These are phyloP conservation scores for Hyparrhenia diplandra DNA, from an alignment of 176 grass and related monocot genomes.

Conservation along the genomic window DNA sequence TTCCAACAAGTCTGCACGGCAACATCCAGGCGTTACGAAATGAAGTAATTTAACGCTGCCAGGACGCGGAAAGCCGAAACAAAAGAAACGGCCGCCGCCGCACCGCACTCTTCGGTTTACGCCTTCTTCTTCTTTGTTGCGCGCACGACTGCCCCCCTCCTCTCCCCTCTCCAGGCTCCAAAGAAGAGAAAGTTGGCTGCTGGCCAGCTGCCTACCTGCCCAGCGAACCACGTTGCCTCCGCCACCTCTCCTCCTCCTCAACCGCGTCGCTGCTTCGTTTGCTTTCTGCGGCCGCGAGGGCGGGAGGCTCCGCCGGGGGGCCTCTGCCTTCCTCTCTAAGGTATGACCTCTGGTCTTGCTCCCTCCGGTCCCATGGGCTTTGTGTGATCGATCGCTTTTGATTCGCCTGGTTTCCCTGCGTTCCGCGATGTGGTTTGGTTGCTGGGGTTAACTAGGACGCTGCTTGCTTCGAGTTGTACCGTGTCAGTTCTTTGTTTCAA, in stretches of 20 bases:
- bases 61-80: conserved; percentile 16
- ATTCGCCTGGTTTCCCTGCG: background rate
- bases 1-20: no score
- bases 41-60: no score
- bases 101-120: background rate
- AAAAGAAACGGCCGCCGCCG: conserved; percentile 9
- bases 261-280: background rate
- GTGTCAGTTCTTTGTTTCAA: background rate
- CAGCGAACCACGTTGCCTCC: no score
- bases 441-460: background rate
- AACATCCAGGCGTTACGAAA: no score
- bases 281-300: conserved; percentile 5
- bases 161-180: background rate
- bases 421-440: background rate
- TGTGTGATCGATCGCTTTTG: background rate
- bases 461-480: background rate
- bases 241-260: no score
- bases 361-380: background rate
- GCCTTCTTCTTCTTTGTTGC: conserved; percentile 13
- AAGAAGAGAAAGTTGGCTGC: background rate
- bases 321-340: conserved; percentile 17
- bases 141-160: conserved; percentile 31
- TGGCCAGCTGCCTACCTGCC: background rate
- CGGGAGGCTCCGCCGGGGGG: background rate
- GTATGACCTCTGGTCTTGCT: no score